Base-by-base conservation (phyloP, 164 flowering plant species). In the Annona squamosa region DNA sequence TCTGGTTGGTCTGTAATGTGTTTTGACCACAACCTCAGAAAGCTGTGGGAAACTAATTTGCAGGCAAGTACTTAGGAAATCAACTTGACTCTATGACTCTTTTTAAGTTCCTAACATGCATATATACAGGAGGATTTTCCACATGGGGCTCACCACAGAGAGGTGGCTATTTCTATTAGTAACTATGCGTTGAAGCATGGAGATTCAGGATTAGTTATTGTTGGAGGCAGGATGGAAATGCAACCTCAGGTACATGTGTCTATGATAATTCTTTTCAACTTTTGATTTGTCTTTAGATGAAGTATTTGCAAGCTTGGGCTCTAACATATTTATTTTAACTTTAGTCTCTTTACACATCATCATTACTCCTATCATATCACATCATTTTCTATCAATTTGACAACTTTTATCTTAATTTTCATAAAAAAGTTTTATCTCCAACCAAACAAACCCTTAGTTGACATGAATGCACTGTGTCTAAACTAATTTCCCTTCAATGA, bases 181-280 rank as follows among this genome's bases (percentile, higher is more conserved):
- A 88, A 88, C 77, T 88, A 86, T 80, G 90, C 98, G 4, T 73
- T 95, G 70, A 95, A 85, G 85, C 97, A 93, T 81, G 97, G 94
- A 48, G 98, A 95, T 81, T 62, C 91, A n/a, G 98, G 99, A 63
- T 82, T 96, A 78, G 74, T 96, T 62, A 89, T 96, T 74, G 87
- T 96, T 77, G 99, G 99, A 75, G 99, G 97, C 71, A 87, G 99
- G 83, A 91, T 93, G 98, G 98, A 96, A 84, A 77, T 88, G 85
- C 97, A 90, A 79, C 91, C 94, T 16, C 93, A 91, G 85, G 99
- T 93, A 88, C 82, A 97, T 85, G 73, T 71, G 68, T 59, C 42
- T 61, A n/a, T 46, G n/a, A 68, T 68, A 68, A n/a, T 42, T 13
- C 62, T 69, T 69, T 3, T 63, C 37, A 19, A 63, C 37, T 63